A percentile compares a stretch with the other conserved stretches of the same genome.
These are phyloP conservation scores for Phaffia rhodozyma DNA, from an alignment of 1,284 basidiomycete genomes.

Conservation along the genomic window DNA sequence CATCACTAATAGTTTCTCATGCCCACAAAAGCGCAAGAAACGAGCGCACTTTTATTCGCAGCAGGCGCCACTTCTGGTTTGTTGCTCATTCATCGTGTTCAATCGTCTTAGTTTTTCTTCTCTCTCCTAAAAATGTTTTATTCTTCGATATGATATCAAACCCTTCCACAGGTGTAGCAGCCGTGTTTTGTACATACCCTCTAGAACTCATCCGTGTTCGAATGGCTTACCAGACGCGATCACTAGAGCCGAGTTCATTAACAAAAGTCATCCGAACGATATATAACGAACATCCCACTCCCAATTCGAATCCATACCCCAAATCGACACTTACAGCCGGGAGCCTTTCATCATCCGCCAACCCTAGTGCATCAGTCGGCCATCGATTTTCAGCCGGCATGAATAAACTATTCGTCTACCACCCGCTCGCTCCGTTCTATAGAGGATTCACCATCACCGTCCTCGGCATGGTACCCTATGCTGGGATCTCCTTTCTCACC, in stretches of 20 bases:
- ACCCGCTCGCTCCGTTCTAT: conserved; percentile 50
- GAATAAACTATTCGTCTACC: background rate
- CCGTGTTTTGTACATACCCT: conserved; percentile 87
- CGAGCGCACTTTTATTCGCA: conserved; percentile 67
- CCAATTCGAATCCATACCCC: conserved; percentile 9
- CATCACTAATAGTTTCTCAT: conserved; percentile 53
- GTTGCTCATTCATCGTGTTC: conserved; percentile 22
- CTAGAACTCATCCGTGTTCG: conserved; percentile 90
- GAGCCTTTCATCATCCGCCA: conserved; percentile 17
- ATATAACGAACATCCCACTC: conserved; percentile 50
- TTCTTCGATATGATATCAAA: background rate
- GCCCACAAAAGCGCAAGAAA: conserved; percentile 67
- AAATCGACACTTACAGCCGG: conserved; percentile 17
- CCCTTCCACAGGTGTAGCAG: conserved; percentile 55
- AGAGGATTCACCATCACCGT: conserved; percentile 90
- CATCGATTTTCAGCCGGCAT: background rate
- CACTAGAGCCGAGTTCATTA: conserved; percentile 47
- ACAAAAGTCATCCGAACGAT: conserved; percentile 51
- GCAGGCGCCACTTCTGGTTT: conserved; percentile 79
- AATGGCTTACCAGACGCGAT: conserved; percentile 74
- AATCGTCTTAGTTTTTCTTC: background rate
- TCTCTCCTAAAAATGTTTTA: background rate
- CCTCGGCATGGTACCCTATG: conserved; percentile 88
- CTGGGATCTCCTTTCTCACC: conserved; percentile 86
- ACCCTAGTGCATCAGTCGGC: conserved; percentile 3